Evolutionary conservation across 2,329 filamentous ascomycete species (phyloP), one percentile per base, ranked within the genome.

Genomic region (Exutisphaerella laricina): DNA sequence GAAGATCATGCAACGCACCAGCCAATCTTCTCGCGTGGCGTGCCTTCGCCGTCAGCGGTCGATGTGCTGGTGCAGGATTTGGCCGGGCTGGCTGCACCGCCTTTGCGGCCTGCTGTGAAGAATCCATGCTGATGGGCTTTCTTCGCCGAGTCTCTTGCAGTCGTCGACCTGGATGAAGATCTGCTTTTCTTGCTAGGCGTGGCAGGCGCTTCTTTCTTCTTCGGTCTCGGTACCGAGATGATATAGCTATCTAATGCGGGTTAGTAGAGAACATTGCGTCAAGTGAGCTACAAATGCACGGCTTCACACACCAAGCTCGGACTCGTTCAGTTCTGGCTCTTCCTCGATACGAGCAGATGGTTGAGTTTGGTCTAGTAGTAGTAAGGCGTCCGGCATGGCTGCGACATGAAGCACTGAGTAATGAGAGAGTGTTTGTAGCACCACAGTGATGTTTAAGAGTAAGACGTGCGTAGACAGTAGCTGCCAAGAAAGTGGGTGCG

Each of bases 221-320:
- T 26, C 22, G 35, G n/a, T 13, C 40, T 16, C 16, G 42, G 42
- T 18, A 26, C 10, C 5, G 42, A 45, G 22, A 45, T 20, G 22
- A 45, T 40, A 22, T 45, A 45, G 21, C 8, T 8, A 5, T 40
- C 42, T 40, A 16, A 10, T 29, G 6, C 14, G 10, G 26, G 3
- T 17, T 8, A 18, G 7, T 18, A 20, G n/a, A 12, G 7, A 20
- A 23, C 12, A 12, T 23, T 23, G 14, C 17, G n/a, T 8, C 13
- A 20, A 4, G 21, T n/a, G 3, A 20, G 9, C 9, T 5, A n/a
- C 3, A 7, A 7, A 26, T 6, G 12, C 23, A 26, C 12, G 23
- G 12, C 10, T 17, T 29, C n/a, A 9, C 25, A 16, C n/a, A 39
- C 36, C 36, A 18, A 39, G 13, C 36, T 39, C 36, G 8, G 25